Conservation (phyloP, 2,329 filamentous ascomycete genomes). For the Aspergillus ochraceoroseus region DNA sequence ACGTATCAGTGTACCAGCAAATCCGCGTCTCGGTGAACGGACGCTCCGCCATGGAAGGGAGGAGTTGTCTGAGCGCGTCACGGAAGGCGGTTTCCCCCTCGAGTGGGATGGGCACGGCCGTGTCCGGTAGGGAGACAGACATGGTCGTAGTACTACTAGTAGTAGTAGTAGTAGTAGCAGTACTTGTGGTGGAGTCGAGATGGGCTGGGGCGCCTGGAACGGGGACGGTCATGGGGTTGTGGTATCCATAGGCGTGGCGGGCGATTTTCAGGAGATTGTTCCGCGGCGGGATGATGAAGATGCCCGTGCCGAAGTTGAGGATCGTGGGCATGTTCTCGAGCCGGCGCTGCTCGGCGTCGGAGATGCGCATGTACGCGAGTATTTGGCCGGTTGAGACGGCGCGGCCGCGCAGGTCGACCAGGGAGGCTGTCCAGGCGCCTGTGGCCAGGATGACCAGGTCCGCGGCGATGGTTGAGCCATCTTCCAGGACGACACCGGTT, state of each 20-base stretch:
- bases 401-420: conserved; percentile 72
- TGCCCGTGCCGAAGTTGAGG: conserved; percentile 47
- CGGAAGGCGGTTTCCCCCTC: conserved; percentile 62
- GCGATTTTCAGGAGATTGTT: conserved; percentile 62
- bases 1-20: conserved; percentile 74
- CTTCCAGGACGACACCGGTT: conserved; percentile 50
- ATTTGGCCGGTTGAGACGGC: conserved; percentile 77
- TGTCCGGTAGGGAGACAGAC: conserved; percentile 40
- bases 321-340: conserved; percentile 64
- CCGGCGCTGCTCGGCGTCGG: conserved; percentile 61
- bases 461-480: conserved; percentile 52
- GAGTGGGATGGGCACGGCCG: conserved; percentile 37
- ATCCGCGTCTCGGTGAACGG: conserved; percentile 60
- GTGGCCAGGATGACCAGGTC: conserved; percentile 75
- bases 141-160: conserved; percentile 25
- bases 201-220: conserved; percentile 32
- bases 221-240: conserved; percentile 39
- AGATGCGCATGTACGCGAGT: conserved; percentile 71
- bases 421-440: conserved; percentile 76
- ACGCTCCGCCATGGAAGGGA: conserved; percentile 57
- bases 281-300: conserved; percentile 54
- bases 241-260: conserved; percentile 64
- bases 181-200: too few relatives aligned
- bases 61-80: conserved; percentile 55
- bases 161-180: too few relatives aligned